A percentile compares a stretch with the other conserved stretches of the same genome.
These are phyloP conservation scores for Amniculicola lignicola DNA, from an alignment of 495 filamentous ascomycete genomes.

Conservation along the genomic window DNA sequence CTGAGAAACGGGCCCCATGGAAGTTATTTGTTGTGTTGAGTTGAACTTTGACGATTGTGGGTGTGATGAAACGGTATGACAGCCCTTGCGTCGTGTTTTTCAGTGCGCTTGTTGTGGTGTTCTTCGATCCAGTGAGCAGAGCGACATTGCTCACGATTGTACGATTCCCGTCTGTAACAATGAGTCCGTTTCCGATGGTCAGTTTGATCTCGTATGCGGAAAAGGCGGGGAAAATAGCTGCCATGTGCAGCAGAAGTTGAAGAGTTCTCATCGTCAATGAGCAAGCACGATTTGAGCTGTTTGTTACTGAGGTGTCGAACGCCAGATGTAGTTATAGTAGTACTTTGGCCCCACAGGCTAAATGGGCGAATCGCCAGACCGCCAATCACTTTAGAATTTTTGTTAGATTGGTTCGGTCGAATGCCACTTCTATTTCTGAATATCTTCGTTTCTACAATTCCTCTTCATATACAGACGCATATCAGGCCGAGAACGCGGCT, in stretches of 20 bases:
- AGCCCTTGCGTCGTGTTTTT: slow-evolving; percentile 5
- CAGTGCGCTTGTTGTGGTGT: slow-evolving; percentile 11
- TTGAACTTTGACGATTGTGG: slow-evolving; percentile 12
- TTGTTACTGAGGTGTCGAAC: too few species aligned
- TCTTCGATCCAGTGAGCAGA: slow-evolving; percentile 7
- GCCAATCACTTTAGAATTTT: too few species aligned
- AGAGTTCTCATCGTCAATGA: not conserved
- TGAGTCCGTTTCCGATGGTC: not conserved
- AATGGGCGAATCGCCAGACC: too few species aligned
- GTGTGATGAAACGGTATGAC: slow-evolving; percentile 14
- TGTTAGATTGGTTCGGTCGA: too few species aligned
- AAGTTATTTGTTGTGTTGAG: slow-evolving; percentile 13
- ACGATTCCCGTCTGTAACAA: slow-evolving; percentile 4
- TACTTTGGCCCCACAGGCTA: too few species aligned
- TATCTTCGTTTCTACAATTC: too few species aligned
- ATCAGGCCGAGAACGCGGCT: too few species aligned
- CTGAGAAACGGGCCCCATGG: slow-evolving; percentile 15
- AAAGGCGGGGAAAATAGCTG: not conserved
- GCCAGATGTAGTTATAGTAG: too few species aligned
- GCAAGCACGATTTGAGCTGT: too few species aligned
- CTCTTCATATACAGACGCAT: too few species aligned
- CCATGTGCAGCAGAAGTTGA: not conserved
- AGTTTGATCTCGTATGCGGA: slow-evolving; percentile 6
- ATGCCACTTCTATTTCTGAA: too few species aligned
- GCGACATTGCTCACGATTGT: slow-evolving; percentile 12